Base-by-base conservation (phyloP, 2,329 filamentous ascomycete genomes). In the Catunica adiposa region DNA sequence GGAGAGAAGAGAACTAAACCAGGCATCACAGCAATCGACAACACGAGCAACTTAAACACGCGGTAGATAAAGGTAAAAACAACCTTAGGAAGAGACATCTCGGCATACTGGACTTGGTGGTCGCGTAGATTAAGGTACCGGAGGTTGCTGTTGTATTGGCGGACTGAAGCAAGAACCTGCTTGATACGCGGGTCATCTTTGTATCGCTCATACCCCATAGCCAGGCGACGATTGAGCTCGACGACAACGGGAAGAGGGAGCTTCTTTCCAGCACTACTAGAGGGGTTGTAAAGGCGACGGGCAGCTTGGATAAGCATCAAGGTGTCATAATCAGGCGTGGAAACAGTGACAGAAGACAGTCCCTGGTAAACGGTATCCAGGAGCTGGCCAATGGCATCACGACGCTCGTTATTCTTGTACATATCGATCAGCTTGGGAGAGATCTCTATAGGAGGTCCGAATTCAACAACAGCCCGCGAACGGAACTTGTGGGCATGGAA, bases 401-500 rank as follows among this genome's bases (percentile, higher is more conserved):
- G 79, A 62, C 87, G 80, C 65, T 94, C 81, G 56, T 88, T 88
- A 60, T 77, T 80, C 67, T 83, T 84, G 70, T 95, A 97, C 68
- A 88, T 82, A 60, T 89, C 78, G 3, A 96, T 87, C 34, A 96
- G 71, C 63, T 94, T 85, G 20, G 74, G 73, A 0, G 89, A 84
- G 8, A 97, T 82, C 61, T 94, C 86, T 60, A 97, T 83, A 0
- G 92, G 89, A 25, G 80, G 83, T 7, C 92, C 92, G 63, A 97
- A 98, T 66, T 98, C 92, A 59, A 97, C 83, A 3, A 98, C 90
- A 37, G 90, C 92, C 66, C 92, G 80, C 60, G 90, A 97, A 48
- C 90, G 84, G 70, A 98, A 98, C 68, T 97, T 98, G 75, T 98
- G 90, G 0, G 90, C 86, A 69, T 97, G 90, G 71, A 98, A 98